phyloP scores from a whole-genome alignment of 108 stramenopile species.

The Nitzschia putrida region DNA sequence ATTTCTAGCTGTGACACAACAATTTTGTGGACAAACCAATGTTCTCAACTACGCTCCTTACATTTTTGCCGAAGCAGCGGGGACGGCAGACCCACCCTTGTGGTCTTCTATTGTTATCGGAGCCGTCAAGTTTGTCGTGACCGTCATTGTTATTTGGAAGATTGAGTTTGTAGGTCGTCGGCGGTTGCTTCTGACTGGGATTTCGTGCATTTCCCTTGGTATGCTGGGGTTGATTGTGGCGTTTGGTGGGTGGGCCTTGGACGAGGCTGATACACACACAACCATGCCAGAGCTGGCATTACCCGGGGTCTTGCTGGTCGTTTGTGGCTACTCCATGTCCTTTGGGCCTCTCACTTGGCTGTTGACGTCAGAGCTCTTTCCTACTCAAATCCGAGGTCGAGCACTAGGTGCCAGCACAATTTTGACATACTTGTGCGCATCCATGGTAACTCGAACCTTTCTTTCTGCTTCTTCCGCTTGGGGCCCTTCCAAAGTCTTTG shows the following conservation, averaged over 20 bases:
- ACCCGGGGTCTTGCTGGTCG: slow-evolving; percentile 63
- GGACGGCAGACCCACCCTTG: slow-evolving; percentile 14
- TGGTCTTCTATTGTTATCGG: slow-evolving; percentile 58
- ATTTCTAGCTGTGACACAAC: slow-evolving; percentile 61
- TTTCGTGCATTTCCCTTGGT: slow-evolving; percentile 47
- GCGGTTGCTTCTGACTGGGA: slow-evolving; percentile 51
- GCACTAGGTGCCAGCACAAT: slow-evolving; percentile 66
- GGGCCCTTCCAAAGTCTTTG: slow-evolving; percentile 51
- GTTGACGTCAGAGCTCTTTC: slow-evolving; percentile 69
- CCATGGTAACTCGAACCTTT: slow-evolving; percentile 61
- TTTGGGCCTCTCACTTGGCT: slow-evolving; percentile 78
- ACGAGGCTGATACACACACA: slow-evolving; percentile 1
- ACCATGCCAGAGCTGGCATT: slow-evolving; percentile 37
- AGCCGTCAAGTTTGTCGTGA: slow-evolving; percentile 65
- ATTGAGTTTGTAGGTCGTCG: slow-evolving; percentile 65
- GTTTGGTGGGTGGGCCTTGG: slow-evolving; percentile 26
- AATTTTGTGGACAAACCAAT: slow-evolving; percentile 76
- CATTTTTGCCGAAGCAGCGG: slow-evolving; percentile 45
- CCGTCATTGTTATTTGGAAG: slow-evolving; percentile 57
- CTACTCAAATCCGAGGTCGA: slow-evolving; percentile 66
- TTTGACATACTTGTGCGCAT: slow-evolving; percentile 57
- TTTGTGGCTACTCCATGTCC: slow-evolving; percentile 65
- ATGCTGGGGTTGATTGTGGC: slow-evolving; percentile 49
- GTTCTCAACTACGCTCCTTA: slow-evolving; percentile 69
- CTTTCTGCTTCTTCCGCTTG: slow-evolving; percentile 39